phyloP scores from a whole-genome alignment of 2,329 filamentous ascomycete species.

The Setomelanomma holmii region DNA sequence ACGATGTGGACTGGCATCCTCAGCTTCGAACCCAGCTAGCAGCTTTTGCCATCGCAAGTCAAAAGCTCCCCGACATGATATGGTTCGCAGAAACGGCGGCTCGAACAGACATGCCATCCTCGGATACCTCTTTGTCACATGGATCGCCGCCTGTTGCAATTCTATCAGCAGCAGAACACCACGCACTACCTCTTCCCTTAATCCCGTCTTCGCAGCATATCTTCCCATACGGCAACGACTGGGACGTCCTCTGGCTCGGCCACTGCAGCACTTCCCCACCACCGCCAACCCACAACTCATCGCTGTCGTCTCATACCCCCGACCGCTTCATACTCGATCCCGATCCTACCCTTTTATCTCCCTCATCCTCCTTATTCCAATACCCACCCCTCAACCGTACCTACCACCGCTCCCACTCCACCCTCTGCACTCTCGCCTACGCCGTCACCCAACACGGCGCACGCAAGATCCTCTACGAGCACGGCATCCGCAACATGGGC shows the following conservation, averaged over 20 bases:
- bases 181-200: slow-evolving; percentile 15
- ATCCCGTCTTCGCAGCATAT: slow-evolving; percentile 12
- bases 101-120: slow-evolving; percentile 2
- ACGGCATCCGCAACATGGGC: slow-evolving; percentile 33
- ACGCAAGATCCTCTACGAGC: slow-evolving; percentile 36
- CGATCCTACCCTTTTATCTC: slow-evolving; percentile 30
- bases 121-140: background rate
- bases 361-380: slow-evolving; percentile 18
- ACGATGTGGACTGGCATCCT: slow-evolving; percentile 37
- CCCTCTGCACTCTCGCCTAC: slow-evolving; percentile 33
- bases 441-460: slow-evolving; percentile 35
- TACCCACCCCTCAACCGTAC: slow-evolving; percentile 32
- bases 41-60: slow-evolving; percentile 17
- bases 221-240: slow-evolving; percentile 39
- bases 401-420: slow-evolving; percentile 25
- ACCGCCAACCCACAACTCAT: slow-evolving; percentile 6
- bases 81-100: background rate
- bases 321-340: slow-evolving; percentile 24
- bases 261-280: slow-evolving; percentile 45
- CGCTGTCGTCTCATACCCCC: too few species aligned
- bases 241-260: slow-evolving; percentile 51
- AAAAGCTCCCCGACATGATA: slow-evolving; percentile 16
- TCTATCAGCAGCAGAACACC: slow-evolving; percentile 6
- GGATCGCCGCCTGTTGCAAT: background rate
- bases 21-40: slow-evolving; percentile 25